phyloP scores from a whole-genome alignment of 2,329 filamentous ascomycete genomes.

The Venturia pyrina region DNA sequence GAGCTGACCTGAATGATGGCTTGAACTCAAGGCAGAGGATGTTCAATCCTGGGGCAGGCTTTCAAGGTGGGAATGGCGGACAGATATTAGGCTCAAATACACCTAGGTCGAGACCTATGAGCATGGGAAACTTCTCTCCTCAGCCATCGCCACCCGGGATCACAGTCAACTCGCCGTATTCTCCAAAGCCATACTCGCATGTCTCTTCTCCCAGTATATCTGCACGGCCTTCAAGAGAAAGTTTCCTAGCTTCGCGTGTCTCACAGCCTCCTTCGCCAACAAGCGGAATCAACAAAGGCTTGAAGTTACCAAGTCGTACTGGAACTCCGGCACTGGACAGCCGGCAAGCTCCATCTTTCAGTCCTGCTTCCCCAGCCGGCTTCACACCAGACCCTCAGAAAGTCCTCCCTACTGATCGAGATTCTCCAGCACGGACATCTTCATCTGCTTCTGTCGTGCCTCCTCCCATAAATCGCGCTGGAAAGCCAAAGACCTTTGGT shows the following conservation, averaged over 20 bases:
- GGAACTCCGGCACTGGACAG: constrained; percentile 32
- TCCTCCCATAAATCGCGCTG: constrained; percentile 69
- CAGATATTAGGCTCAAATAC: constrained; percentile 25
- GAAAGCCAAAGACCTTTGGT: constrained; percentile 56
- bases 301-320: constrained; percentile 29
- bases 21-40: constrained; percentile 18
- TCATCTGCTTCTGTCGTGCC: constrained; percentile 35
- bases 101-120: constrained; percentile 33
- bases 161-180: constrained; percentile 59
- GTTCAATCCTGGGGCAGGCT: constrained; percentile 28
- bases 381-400: constrained; percentile 15
- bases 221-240: constrained; percentile 13
- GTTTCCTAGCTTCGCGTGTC: constrained; percentile 12
- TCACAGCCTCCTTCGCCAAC: constrained; percentile 19
- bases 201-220: constrained; percentile 1
- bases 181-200: constrained; percentile 37
- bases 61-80: constrained; percentile 23
- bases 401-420: background rate
- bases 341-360: constrained; percentile 26
- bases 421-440: constrained; percentile 19
- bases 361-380: constrained; percentile 17
- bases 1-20: constrained; percentile 18
- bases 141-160: constrained; percentile 53
- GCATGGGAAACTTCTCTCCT: constrained; percentile 38
- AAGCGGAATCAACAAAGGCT: constrained; percentile 19